Base-by-base conservation (phyloP, 2,329 filamentous ascomycete species). In the Claviceps arundinis region DNA sequence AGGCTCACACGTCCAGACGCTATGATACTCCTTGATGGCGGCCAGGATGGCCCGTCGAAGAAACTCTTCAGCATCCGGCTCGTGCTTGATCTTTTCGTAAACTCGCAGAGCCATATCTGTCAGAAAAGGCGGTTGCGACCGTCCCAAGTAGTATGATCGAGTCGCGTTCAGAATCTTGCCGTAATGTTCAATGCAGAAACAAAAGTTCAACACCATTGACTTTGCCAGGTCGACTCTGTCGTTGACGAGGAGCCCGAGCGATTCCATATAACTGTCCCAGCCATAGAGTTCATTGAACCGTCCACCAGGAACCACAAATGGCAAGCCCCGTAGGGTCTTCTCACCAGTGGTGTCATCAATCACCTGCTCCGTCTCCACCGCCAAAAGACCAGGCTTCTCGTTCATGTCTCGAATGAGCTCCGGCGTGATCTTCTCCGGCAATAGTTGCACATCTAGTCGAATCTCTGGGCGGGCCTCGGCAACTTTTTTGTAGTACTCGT, bases 231-330 rank as follows among this genome's bases (percentile, higher is more conserved):
- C 82, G 22, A 89, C 82, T 54, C 87, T 83, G 64, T 93, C 87
- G 63, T 91, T 89, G 60, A 89, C 81, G 54, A 97, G 73, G 54
- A 98, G 76, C 17, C 93, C 93, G 3, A 97, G 75, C 5, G 91
- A 93, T 66, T 91, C 88, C 89, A 98, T 97, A 73, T 97, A 98
- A 66, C 89, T 96, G 69, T 98, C 93, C 93, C 93, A 98, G 47
- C 91, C 91, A 65, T 98, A 98, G 22, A 98, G 71, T 68, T 98
- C 93, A 68, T 98, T 98, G 81, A 98, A 98, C 34, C 93, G 82
- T 24, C 93, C 93, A 54, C 93, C 93, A 0, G 93, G 93, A 3
- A 98, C 93, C n/a, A 97, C 89, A 61, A 97, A 98, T 0, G 93
- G 91, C 54, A 94, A 75, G 3, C 93, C 93, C 38, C 77, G 76